These are phyloP conservation scores for Nannochloropsis limnetica DNA, from an alignment of 352 stramenopile species.

Conservation along the genomic window DNA sequence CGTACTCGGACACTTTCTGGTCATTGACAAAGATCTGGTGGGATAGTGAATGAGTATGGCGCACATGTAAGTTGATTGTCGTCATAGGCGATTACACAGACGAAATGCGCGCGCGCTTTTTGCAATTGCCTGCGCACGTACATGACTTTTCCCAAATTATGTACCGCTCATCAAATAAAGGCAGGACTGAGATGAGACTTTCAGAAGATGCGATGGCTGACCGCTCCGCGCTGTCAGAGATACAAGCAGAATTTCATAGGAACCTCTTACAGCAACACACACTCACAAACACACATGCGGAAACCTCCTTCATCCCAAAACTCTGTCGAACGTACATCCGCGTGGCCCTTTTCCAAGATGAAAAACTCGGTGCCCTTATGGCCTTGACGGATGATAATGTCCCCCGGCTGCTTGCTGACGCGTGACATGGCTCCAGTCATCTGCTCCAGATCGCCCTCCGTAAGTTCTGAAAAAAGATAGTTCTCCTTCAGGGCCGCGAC, in stretches of 20 bases:
- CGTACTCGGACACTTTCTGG: conserved; percentile 43
- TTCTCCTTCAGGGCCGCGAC: neutral
- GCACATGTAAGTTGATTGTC: neutral
- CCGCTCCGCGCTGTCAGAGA: neutral
- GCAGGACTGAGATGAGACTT: neutral
- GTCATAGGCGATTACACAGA: too few species aligned
- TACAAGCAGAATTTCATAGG: neutral
- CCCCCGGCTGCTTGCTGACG: conserved; percentile 1
- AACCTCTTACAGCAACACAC: neutral
- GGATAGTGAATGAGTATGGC: neutral
- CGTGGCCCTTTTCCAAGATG: conserved; percentile 7
- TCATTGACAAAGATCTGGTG: conserved; percentile 40
- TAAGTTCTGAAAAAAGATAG: conserved; percentile 28
- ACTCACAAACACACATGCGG: neutral
- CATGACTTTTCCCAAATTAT: neutral
- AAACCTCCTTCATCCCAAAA: neutral
- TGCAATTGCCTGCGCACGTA: too few species aligned
- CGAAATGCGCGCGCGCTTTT: neutral
- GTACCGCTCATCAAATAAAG: too few species aligned
- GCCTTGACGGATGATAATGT: conserved; percentile 29
- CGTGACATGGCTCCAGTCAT: neutral
- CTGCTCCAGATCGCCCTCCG: neutral
- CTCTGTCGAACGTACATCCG: neutral
- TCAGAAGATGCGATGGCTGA: neutral
- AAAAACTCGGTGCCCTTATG: conserved; percentile 35